Percentiles rank a stretch among this genome's conserved stretches.
Conservation (phyloP, 2,329 filamentous ascomycete species). For the Pseudogymnoascus destructans region DNA sequence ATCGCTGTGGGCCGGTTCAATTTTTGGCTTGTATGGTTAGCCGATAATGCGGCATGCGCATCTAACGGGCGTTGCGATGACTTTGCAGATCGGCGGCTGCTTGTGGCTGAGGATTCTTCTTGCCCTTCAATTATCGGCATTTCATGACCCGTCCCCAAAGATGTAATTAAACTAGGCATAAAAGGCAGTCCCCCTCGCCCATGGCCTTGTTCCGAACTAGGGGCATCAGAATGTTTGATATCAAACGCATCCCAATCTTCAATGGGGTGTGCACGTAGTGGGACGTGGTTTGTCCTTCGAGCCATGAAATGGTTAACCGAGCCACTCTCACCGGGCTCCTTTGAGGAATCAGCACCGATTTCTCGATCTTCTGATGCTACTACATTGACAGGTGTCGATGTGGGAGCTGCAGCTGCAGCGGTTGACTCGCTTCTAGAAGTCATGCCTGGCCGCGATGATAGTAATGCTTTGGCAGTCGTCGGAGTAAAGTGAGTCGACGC, state of each 20-base stretch:
- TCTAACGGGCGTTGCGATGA: constrained; percentile 23
- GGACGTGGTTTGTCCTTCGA: neutral
- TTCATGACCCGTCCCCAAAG: neutral
- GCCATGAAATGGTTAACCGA: neutral
- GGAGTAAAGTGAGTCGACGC: constrained; percentile 20
- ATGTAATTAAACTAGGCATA: constrained; percentile 11
- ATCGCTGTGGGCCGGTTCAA: constrained; percentile 27
- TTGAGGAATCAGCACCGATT: constrained; percentile 12
- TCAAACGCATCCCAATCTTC: neutral
- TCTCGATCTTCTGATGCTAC: constrained; percentile 38
- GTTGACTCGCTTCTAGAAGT: constrained; percentile 24
- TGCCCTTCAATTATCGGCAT: constrained; percentile 10
- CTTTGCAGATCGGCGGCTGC: constrained; percentile 16
- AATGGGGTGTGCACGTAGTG: neutral
- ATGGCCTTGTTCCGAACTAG: constrained; percentile 13
- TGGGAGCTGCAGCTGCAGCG: constrained; percentile 27
- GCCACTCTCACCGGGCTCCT: neutral
- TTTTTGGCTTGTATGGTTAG: constrained; percentile 13
- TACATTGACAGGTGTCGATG: constrained; percentile 37
- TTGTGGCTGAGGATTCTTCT: neutral
- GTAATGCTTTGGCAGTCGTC: constrained; percentile 17
- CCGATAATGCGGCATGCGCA: constrained; percentile 24
- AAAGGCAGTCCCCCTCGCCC: neutral
- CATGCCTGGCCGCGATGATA: constrained; percentile 21
- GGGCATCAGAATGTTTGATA: neutral